These are phyloP conservation scores for Candolleomyces aberdarensis DNA, from an alignment of 768 basidiomycete species.

Conservation along the genomic window DNA sequence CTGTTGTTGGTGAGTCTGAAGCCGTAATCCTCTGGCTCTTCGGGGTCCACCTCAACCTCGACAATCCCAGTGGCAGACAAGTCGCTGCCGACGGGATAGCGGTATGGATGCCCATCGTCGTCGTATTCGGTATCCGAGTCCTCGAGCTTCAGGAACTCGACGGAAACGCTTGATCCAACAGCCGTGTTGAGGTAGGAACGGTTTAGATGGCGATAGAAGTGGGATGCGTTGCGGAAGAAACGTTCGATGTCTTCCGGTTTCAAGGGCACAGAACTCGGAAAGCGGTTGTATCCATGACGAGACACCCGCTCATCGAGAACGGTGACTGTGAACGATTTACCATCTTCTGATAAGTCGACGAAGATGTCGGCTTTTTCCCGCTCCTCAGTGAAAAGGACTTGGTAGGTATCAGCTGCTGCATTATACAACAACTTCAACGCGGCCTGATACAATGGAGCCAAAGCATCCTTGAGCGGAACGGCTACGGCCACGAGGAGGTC, in stretches of 20 bases:
- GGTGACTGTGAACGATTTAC: background rate
- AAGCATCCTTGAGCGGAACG: background rate
- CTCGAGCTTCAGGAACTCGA: constrained; percentile 15
- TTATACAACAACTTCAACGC: background rate
- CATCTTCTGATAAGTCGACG: background rate
- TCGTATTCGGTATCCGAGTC: constrained; percentile 1
- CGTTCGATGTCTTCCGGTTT: background rate
- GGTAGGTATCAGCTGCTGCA: background rate
- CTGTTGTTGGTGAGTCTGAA: constrained; percentile 23
- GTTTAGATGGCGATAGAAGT: constrained; percentile 4
- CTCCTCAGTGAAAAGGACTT: background rate
- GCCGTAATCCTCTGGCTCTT: constrained; percentile 15
- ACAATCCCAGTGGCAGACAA: constrained; percentile 15
- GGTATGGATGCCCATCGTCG: background rate
- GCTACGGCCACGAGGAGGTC: background rate
- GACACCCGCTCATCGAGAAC: constrained; percentile 3
- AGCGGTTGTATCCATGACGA: background rate
- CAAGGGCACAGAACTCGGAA: background rate
- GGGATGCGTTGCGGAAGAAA: background rate
- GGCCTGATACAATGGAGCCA: background rate
- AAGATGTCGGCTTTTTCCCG: background rate
- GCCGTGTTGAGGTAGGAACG: constrained; percentile 1
- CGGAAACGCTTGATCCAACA: background rate
- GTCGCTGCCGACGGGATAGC: constrained; percentile 12
- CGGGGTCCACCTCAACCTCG: constrained; percentile 12